Base-by-base conservation (phyloP, 306 rosid genomes). In the Inga oerstediana region DNA sequence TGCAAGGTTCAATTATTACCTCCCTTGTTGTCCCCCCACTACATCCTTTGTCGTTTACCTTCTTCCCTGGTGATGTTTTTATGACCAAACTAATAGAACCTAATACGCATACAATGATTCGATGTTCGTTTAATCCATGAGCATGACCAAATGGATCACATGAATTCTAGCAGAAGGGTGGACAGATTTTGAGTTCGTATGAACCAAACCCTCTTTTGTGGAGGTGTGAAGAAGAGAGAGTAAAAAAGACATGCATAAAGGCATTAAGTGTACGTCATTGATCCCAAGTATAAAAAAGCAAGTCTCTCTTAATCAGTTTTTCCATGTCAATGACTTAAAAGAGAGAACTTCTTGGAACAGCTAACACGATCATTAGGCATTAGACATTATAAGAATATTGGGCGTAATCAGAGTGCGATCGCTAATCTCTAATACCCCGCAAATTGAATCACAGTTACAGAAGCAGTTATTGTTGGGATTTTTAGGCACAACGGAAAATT, bases 221-320 rank as follows among this genome's bases (percentile, higher is more conserved):
- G 56, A 30, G 49, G 61, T 45, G 66, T 49, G 35, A 83, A 58
- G 74, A 46, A 75, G 62, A 13, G 11, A 58, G 58, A 52, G 70
- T 19, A 3, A 35, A 27, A 65, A 49, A 19, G 1, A 39, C 8
- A 39, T 5, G 43, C 62, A 80, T 14, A 80, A 32, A 59, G 24
- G 39, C 37, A 72, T 37, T 58, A 4, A 52, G 34, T 41, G 17
- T 22, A 69, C 4, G 78, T 15, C 62, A 46, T 59, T 10, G 34
- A 80, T 80, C 73, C 39, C 15, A 15, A 22, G 24, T 16, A 72
- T 2, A 70, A 14, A 16, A 44, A 58, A 35, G 10, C 58, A 77
- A 24, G 24, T 3, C 58, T 34, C 39, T 9, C 46, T 73, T 43
- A 14, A 27, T 72, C 39, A 35, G 1, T 59, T 56, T 14, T 41